Conservation (phyloP, 495 filamentous ascomycete species). For the Podospora australis region DNA sequence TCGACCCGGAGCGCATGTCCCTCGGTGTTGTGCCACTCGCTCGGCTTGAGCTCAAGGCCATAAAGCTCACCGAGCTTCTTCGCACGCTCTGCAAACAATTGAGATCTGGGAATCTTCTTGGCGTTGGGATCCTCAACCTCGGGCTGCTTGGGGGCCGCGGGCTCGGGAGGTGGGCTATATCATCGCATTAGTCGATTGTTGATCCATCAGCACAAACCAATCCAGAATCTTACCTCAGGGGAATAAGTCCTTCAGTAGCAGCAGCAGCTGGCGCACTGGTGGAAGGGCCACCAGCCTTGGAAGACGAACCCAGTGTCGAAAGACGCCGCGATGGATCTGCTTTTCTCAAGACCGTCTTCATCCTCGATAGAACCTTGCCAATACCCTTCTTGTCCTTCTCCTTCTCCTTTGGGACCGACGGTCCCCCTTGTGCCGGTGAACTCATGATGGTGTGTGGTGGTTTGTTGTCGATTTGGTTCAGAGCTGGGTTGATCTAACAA, state of each 20-base stretch:
- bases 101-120: slow-evolving; percentile 37
- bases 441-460: slow-evolving; percentile 31
- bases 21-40: slow-evolving; percentile 58
- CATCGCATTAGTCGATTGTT: too few relatives aligned
- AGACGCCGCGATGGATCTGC: slow-evolving; percentile 34
- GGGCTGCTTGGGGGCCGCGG: slow-evolving; percentile 21
- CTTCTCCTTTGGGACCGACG: slow-evolving; percentile 30
- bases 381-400: slow-evolving; percentile 56
- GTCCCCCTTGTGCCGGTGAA: slow-evolving; percentile 32
- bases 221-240: slow-evolving; percentile 23
- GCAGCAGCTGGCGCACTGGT: slow-evolving; percentile 16
- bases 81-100: slow-evolving; percentile 61
- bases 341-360: slow-evolving; percentile 58
- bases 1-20: slow-evolving; percentile 65
- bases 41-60: slow-evolving; percentile 61
- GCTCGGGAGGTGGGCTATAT: slow-evolving; percentile 22
- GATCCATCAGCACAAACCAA: not conserved
- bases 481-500: not conserved
- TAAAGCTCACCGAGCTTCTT: slow-evolving; percentile 69
- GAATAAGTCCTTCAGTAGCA: slow-evolving; percentile 1
- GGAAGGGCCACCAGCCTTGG: slow-evolving; percentile 13
- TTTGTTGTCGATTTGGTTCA: too few relatives aligned
- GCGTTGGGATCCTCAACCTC: slow-evolving; percentile 15
- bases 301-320: slow-evolving; percentile 10
- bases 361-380: slow-evolving; percentile 54